Conservation (phyloP, 495 filamentous ascomycete species). For the Penicillium argentinense region DNA sequence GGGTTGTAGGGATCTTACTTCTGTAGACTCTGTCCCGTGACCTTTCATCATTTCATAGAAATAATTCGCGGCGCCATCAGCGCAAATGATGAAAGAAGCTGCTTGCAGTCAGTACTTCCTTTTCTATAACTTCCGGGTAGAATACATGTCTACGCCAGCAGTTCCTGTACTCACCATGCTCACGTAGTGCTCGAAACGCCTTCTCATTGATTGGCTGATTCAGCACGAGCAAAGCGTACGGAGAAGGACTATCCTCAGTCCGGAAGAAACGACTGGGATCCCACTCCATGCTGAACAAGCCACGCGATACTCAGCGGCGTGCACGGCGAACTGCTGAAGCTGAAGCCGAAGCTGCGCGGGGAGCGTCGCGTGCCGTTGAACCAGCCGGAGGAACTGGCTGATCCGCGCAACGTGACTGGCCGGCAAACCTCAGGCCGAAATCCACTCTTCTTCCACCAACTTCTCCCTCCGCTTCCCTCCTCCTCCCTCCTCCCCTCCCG, state of each 20-base stretch:
- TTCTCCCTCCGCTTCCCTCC: conserved; percentile 14
- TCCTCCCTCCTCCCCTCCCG: conserved; percentile 8
- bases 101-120: too few species aligned
- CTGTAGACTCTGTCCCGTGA: conserved; percentile 28
- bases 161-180: conserved; percentile 56
- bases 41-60: conserved; percentile 57
- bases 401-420: conserved; percentile 31
- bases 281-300: too few species aligned
- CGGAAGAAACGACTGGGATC: conserved; percentile 52
- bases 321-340: too few species aligned
- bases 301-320: too few species aligned
- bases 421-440: conserved; percentile 28
- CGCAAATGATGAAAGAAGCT: conserved; percentile 68
- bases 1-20: conserved; percentile 37
- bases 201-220: conserved; percentile 66
- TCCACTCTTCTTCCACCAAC: conserved; percentile 26
- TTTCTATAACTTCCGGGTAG: too few species aligned
- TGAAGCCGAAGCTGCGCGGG: too few species aligned
- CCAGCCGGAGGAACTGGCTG: neutral
- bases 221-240: conserved; percentile 64
- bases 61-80: conserved; percentile 88
- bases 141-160: too few species aligned
- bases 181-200: conserved; percentile 52
- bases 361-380: too few species aligned
- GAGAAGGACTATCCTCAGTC: conserved; percentile 26